Evolutionary conservation across 75 land plant genomes (phyloP).

Genomic region (Picea glauca): DNA sequence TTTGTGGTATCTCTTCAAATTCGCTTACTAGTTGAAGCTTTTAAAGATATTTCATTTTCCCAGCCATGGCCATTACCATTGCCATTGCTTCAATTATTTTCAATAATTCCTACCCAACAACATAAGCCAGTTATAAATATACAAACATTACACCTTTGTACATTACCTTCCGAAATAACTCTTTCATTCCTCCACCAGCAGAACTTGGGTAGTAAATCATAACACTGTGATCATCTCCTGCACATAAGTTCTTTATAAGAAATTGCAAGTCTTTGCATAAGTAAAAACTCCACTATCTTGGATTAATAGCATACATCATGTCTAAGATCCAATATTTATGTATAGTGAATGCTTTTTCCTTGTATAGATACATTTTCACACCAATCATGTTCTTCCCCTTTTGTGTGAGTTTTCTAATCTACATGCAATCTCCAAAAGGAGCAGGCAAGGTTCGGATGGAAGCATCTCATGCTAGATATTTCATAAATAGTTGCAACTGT

Average conservation of each 20-base stretch:
- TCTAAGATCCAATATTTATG: not conserved
- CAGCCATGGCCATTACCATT: not conserved
- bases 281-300: not conserved
- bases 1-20: not conserved
- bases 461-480: not conserved
- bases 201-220: conserved; percentile 99
- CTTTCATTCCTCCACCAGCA: conserved; percentile 99
- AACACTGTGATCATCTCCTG: conserved; percentile 96
- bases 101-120: not conserved
- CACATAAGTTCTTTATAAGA: conserved; percentile 4
- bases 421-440: not conserved
- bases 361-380: not conserved
- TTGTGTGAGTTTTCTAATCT: not conserved
- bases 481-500: not conserved
- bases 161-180: conserved; percentile 91
- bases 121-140: not conserved
- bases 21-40: not conserved
- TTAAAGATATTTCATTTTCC: not conserved
- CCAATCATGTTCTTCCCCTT: not conserved
- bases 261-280: not conserved
- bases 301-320: not conserved
- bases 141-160: not conserved
- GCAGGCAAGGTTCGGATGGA: not conserved
- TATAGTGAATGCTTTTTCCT: not conserved
- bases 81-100: not conserved